These are phyloP conservation scores for Talinum fruticosum DNA, from an alignment of 148 eudicot species.

Conservation along the genomic window DNA sequence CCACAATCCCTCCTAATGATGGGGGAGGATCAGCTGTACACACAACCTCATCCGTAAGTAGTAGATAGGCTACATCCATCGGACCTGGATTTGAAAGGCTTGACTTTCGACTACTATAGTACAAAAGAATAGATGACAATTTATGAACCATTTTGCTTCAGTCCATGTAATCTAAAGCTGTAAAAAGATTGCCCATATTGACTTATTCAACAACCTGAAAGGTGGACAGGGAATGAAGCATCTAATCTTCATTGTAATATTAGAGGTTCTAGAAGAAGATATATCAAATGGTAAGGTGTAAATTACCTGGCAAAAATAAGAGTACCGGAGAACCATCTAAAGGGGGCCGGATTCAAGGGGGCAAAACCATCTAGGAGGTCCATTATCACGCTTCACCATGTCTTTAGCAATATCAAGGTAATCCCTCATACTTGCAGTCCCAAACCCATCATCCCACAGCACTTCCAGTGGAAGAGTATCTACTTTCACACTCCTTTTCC, in stretches of 20 bases:
- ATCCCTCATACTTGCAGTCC: conserved; percentile 68
- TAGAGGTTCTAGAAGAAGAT: neutral
- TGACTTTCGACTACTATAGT: neutral
- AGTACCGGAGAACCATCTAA: conserved; percentile 71
- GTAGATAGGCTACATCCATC: no score
- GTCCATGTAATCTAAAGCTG: neutral
- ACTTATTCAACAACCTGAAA: no score
- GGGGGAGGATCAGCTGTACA: neutral
- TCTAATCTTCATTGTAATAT: neutral
- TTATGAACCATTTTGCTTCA: neutral
- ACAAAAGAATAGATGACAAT: neutral
- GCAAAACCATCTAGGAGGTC: conserved; percentile 89
- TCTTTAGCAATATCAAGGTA: conserved; percentile 74
- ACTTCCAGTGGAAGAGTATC: conserved; percentile 43
- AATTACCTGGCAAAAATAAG: conserved; percentile 89
- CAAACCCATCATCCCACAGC: conserved; percentile 95
- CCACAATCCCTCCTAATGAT: neutral
- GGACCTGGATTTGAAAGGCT: no score
- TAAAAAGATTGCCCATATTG: neutral
- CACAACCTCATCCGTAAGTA: no score
- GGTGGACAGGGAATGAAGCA: neutral
- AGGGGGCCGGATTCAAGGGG: conserved; percentile 82
- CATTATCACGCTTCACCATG: conserved; percentile 69
- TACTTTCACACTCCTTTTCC: conserved; percentile 20
- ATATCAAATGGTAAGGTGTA: neutral